These are phyloP conservation scores for Neopestalotiopsis sp. DNA, from an alignment of 2,329 filamentous ascomycete genomes.

Conservation along the genomic window DNA sequence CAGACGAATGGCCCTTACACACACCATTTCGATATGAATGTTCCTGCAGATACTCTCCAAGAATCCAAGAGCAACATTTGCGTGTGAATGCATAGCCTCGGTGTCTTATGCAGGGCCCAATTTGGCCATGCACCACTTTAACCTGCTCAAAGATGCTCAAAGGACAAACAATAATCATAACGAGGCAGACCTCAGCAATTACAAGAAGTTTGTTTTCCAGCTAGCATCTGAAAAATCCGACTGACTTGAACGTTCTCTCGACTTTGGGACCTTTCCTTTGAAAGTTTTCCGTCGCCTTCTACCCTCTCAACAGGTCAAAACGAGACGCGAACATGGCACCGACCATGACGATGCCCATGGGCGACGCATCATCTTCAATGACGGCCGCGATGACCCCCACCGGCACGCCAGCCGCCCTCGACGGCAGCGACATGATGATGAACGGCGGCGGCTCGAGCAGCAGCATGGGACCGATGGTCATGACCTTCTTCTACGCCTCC, in stretches of 20 bases:
- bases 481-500: slow-evolving; percentile 59
- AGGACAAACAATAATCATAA: background rate
- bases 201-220: background rate
- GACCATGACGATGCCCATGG: background rate
- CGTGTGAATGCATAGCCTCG: background rate
- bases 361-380: background rate
- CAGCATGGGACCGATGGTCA: slow-evolving; percentile 15
- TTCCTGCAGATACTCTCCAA: background rate
- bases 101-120: background rate
- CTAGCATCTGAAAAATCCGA: background rate
- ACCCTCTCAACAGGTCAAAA: background rate
- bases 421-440: background rate
- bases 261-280: background rate
- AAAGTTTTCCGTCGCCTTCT: background rate
- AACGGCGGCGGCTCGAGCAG: too few species aligned
- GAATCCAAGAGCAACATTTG: background rate
- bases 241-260: background rate
- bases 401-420: too few species aligned
- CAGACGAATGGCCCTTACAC: too few species aligned
- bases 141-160: slow-evolving; percentile 9
- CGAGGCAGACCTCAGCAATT: background rate
- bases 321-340: background rate
- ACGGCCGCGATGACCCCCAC: background rate
- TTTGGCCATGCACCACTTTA: background rate
- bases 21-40: background rate